phyloP scores from a whole-genome alignment of 2,329 filamentous ascomycete genomes.

The Neonectria ditissima region DNA sequence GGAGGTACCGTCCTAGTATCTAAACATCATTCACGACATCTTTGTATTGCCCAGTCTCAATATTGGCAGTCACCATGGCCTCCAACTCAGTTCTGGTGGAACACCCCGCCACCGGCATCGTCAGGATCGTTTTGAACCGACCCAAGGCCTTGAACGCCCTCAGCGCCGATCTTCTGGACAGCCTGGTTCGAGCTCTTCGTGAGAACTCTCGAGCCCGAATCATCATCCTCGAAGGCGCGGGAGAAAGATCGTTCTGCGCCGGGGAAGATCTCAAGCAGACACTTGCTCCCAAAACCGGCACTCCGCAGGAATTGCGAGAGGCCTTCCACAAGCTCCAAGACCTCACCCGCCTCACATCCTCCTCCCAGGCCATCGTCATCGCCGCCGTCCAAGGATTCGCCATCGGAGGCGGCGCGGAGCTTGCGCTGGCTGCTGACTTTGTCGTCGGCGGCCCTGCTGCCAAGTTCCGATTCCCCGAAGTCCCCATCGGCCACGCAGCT shows the following conservation, averaged over 20 bases:
- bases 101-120: background rate
- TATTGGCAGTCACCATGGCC: background rate
- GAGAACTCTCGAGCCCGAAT: constrained; percentile 10
- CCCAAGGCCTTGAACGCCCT: constrained; percentile 20
- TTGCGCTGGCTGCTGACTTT: constrained; percentile 22
- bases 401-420: constrained; percentile 23
- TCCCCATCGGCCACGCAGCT: constrained; percentile 23
- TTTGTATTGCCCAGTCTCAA: background rate
- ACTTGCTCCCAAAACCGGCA: constrained; percentile 5
- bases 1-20: background rate
- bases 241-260: constrained; percentile 13
- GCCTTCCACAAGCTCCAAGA: constrained; percentile 15
- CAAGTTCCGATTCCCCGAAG: constrained; percentile 20
- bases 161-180: constrained; percentile 9
- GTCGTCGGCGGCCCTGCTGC: constrained; percentile 17
- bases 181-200: constrained; percentile 1
- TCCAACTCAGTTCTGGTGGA: constrained; percentile 11
- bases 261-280: constrained; percentile 18
- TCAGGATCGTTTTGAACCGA: constrained; percentile 21
- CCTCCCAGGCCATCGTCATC: constrained; percentile 10
- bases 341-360: constrained; percentile 12
- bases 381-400: constrained; percentile 19
- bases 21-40: background rate
- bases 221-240: constrained; percentile 12
- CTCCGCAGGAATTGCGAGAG: constrained; percentile 3